Conservation (phyloP, 768 basidiomycete species). For the Amanita jacksonii region DNA sequence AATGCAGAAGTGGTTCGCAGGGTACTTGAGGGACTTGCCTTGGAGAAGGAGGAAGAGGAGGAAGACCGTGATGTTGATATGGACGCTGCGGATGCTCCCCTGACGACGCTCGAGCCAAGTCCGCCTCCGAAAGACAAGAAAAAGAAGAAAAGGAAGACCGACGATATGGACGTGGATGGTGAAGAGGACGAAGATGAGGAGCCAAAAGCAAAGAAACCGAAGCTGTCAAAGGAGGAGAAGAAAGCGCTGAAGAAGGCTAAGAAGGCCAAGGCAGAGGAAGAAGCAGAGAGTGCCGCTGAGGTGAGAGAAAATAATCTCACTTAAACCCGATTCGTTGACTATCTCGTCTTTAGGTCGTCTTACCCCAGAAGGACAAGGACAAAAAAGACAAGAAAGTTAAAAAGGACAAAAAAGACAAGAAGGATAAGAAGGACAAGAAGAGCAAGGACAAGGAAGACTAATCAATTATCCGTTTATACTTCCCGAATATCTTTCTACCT, state of each 20-base stretch:
- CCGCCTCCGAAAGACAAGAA: constrained; percentile 48
- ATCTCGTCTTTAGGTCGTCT: constrained; percentile 17
- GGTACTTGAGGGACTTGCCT: constrained; percentile 68
- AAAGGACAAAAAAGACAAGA: constrained; percentile 35
- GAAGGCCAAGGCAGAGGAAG: constrained; percentile 53
- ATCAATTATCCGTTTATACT: no score
- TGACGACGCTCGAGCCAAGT: constrained; percentile 51
- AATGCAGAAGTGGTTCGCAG: constrained; percentile 89
- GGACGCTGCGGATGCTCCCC: constrained; percentile 28
- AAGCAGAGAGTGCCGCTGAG: constrained; percentile 22
- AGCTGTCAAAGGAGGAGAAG: constrained; percentile 79
- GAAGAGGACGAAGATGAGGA: constrained; percentile 35
- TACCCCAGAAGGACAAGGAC: constrained; percentile 30
- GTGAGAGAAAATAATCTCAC: no score
- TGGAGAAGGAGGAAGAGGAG: constrained; percentile 55
- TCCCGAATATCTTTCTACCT: no score
- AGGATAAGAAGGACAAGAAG: constrained; percentile 31
- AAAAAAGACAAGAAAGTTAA: constrained; percentile 48
- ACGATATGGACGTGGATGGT: constrained; percentile 55
- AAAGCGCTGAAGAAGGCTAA: constrained; percentile 74
- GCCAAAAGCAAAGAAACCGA: constrained; percentile 56
- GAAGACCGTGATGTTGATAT: constrained; percentile 27
- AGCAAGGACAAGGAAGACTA: not conserved
- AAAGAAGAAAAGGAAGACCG: constrained; percentile 61
- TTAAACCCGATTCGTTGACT: not conserved